Evolutionary conservation across 768 basidiomycete genomes (phyloP).

Genomic region (Thelephora aurantiotincta): DNA sequence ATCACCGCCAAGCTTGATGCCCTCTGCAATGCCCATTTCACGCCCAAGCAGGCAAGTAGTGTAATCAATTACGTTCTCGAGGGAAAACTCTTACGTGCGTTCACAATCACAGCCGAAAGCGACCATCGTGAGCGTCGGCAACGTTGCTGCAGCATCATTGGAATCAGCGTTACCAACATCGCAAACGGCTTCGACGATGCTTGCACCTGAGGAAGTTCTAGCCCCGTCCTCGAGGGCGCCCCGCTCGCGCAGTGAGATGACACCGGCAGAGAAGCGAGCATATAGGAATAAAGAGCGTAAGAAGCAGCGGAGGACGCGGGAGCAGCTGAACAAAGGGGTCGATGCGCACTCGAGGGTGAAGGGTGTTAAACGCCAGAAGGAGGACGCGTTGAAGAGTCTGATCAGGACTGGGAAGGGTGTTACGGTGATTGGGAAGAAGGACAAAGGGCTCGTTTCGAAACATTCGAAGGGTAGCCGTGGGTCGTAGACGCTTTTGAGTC

Average conservation of each 20-base stretch:
- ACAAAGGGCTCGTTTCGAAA: constrained; percentile 12
- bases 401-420: constrained; percentile 80
- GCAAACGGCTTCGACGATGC: constrained; percentile 58
- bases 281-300: constrained; percentile 58
- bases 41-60: constrained; percentile 73
- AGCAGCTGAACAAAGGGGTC: constrained; percentile 46
- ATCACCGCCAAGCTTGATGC: constrained; percentile 87
- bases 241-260: constrained; percentile 66
- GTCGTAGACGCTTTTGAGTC: not conserved
- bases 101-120: constrained; percentile 62
- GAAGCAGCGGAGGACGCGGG: constrained; percentile 50
- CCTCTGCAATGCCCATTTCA: constrained; percentile 87
- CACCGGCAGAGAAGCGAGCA: constrained; percentile 69
- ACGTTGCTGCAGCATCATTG: constrained; percentile 66
- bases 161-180: constrained; percentile 87
- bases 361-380: constrained; percentile 72
- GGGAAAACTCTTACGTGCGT: constrained; percentile 4
- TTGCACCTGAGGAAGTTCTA: constrained; percentile 91
- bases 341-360: constrained; percentile 47
- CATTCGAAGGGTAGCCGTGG: not conserved
- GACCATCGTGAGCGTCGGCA: constrained; percentile 69
- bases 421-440: constrained; percentile 71
- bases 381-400: constrained; percentile 65
- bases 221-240: constrained; percentile 38
- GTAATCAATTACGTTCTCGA: constrained; percentile 3